A percentile compares a stretch with the other conserved stretches of the same genome.
Conservation (phyloP, 495 filamentous ascomycete species). For the Astrothelium macrocarpum region DNA sequence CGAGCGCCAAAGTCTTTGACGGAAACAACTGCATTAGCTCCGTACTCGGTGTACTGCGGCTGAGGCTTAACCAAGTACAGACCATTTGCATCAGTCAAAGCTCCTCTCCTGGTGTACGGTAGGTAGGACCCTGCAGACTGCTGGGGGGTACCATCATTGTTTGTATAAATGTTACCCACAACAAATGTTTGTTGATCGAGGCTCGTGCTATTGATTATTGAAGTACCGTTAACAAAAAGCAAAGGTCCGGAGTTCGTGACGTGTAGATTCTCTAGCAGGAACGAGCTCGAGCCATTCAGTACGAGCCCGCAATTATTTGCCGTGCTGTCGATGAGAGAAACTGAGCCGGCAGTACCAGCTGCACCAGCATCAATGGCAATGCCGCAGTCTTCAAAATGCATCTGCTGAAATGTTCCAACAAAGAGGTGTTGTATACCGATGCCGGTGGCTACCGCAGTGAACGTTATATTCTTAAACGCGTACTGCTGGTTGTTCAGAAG, state of each 20-base stretch:
- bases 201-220: not conserved
- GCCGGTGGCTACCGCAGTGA: constrained; percentile 52
- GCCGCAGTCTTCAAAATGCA: constrained; percentile 2
- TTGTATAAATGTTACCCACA: not conserved
- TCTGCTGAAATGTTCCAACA: not conserved
- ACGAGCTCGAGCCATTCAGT: constrained; percentile 19
- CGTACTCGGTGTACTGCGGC: constrained; percentile 29
- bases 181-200: not conserved
- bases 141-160: not conserved
- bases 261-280: constrained; percentile 32
- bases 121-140: not conserved
- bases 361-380: not conserved
- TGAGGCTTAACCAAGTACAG: constrained; percentile 28
- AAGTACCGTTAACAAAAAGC: not conserved
- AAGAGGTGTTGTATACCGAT: constrained; percentile 26
- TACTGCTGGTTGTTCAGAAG: constrained; percentile 64
- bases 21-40: constrained; percentile 19
- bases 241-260: constrained; percentile 17
- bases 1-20: constrained; percentile 19
- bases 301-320: constrained; percentile 24
- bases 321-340: constrained; percentile 28
- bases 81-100: constrained; percentile 5
- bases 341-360: constrained; percentile 18
- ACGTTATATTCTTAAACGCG: constrained; percentile 58
- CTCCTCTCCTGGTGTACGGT: not conserved